Base-by-base conservation (phyloP, 192 early-diverging fungal genomes). In the Rhizophagus clarus region DNA sequence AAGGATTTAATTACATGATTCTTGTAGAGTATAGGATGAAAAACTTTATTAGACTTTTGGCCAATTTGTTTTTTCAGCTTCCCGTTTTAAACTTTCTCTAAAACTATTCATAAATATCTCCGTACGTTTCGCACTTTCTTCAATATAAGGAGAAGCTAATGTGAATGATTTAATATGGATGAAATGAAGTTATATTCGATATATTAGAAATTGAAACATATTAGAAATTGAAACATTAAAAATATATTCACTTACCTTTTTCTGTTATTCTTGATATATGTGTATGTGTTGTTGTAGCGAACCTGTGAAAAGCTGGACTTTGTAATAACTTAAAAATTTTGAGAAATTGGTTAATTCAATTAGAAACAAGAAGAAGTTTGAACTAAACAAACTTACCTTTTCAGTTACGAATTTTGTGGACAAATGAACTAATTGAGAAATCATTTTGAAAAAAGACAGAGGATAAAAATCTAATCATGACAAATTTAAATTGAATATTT, bases 221-320 rank as follows among this genome's bases (percentile, higher is more conserved):
- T 26, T 12, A 31, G 9, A 64, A 24, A 64, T 29, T 29, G 26
- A 28, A n/a, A 29, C 28, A 8, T 12, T 12, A 66, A 4, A 66
- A 31, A 66, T 15, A 4, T 5, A 66, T 29, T 11, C 12, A 28
- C 26, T 31, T 24, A 73, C 71, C 71, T 73, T 73, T 20, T 28
- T 73, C 37, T 73, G 71, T 28, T 15, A 73, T 2, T 73, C 51
- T 42, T n/a, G 71, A 73, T 15, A 73, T 37, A 49, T 73, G 31
- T 49, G 7, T 20, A 47, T 73, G 71, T 20, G 71, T 73, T 73
- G 12, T 73, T 3, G 24, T 29, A n/a, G 71, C 71, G 26, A 73
- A 73, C 15, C 71, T 42, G 47, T 73, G 71, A 51, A 73, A 73
- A 22, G 71, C 71, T 49, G 31, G 34, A 51, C 71, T 73, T n/a